Evolutionary conservation across 306 rosid species (phyloP), one percentile per base, ranked within the genome.

Genomic region (Trifolium repens): DNA sequence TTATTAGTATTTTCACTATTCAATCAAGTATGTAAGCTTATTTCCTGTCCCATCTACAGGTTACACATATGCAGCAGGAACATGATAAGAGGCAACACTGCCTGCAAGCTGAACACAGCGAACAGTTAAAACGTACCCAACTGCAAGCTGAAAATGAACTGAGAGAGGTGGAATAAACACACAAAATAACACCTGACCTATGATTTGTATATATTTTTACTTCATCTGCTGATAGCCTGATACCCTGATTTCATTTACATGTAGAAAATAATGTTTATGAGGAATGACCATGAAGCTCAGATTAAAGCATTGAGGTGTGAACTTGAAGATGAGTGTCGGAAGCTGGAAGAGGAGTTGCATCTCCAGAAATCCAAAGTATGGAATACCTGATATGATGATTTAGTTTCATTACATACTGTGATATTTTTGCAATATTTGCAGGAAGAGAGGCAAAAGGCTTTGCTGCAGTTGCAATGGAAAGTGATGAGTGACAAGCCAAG

Each of bases 391-490:
- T 37, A 42, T 44, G 59, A 71, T 61, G 62, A 83, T 71, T 70
- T 66, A 50, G 24, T 72, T 42, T 32, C 59, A 37, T 60, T 69
- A n/a, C 37, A 2, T 4, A 32, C 26, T 46, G n/a, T 59, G 64
- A 70, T 34, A 59, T 58, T 54, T 44, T 32, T 12, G 57, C 85
- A 65, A 66, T 59, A 42, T 76, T 80, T 74, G 74, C 85, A 89
- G 99, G 99, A 96, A 89, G 97, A 96, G 64, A 87, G 89, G 85
- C 98, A 96, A 86, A 90, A 90, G 83, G 91, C 98, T 69, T 84
- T 96, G 78, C 81, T 96, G 89, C 93, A 96, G 79, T 75, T 96
- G 92, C 97, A 90, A 85, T 96, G 98, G 99, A 90, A 85, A 85
- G 98, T 92, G 82, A 94, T 96, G 98, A 82, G 96, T 46, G 90